Base-by-base conservation (phyloP, 106 monocot genomes). In the Acorus gramineus region DNA sequence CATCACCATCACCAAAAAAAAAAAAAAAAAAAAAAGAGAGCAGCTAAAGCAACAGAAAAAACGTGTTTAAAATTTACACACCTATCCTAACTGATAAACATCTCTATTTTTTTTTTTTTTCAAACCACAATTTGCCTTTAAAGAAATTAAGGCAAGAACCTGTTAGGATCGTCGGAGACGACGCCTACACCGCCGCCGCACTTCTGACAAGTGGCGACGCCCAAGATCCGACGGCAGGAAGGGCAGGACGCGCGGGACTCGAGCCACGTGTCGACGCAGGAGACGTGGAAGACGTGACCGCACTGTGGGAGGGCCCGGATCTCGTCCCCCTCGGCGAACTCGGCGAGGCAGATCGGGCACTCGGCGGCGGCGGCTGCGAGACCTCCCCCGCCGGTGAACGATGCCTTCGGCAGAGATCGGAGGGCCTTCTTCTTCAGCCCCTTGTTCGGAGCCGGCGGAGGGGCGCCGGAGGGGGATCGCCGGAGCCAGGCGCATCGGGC, bases 301-400 rank as follows among this genome's bases (percentile, higher is more conserved):
- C 89, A 89, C 72, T 59, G 76, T 44, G 89, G 89, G 8, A 89
- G 69, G n/a, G 82, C 52, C 60, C 84, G 68, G 49, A 89, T 61
- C 64, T 73, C 66, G 61, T 89, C 89, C 10, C 80, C 89, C 7
- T 80, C 74, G 14, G 59, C 74, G 70, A 89, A 89, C 55, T 82
- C 86, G 52, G 76, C 73, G 48, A 86, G 71, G 71, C 82, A 86
- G 66, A 86, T 86, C 72, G 76, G 62, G 77, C 86, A 86, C 28
- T 75, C 74, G 3, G 58, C 47, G 48, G 57, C 11, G 13, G 55
- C 14, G 55, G 57, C 66, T 13, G 46, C 42, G 44, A 42, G 44
- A 2, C 46, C 9, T 3, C 55, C 11, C 7, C 52, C 11, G 50
- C 46, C 65, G 53, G 60, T 65, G 68, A 77, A 82, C 44, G 67